A percentile compares a stretch with the other conserved stretches of the same genome.
phyloP scores from a whole-genome alignment of 106 monocot genomes.

The Dendrobium huoshanense region DNA sequence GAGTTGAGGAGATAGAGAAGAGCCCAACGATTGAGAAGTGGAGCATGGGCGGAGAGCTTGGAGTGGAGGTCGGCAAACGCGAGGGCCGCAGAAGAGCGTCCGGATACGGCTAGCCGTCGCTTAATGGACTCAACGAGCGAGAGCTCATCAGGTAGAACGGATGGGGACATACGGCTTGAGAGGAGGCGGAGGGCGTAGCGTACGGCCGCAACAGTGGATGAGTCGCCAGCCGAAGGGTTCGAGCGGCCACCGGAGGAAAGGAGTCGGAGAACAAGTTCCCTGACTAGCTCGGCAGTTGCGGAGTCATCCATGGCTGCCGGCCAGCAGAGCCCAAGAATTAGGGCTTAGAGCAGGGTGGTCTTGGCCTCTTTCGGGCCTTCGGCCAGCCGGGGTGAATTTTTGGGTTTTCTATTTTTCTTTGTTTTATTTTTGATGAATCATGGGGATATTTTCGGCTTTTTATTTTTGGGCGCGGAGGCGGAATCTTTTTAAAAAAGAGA shows the following conservation, averaged over 20 bases:
- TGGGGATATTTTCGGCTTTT: not conserved
- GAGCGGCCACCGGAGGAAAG: constrained; percentile 25
- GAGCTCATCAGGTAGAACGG: constrained; percentile 49
- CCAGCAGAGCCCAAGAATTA: constrained; percentile 2
- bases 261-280: constrained; percentile 77
- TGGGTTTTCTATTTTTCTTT: not conserved
- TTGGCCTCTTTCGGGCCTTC: not conserved
- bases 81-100: constrained; percentile 66
- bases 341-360: not conserved
- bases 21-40: constrained; percentile 49
- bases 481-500: not conserved
- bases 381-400: not conserved
- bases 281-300: constrained; percentile 63
- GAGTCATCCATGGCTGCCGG: constrained; percentile 68
- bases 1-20: constrained; percentile 74
- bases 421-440: not conserved
- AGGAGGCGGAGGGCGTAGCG: constrained; percentile 79
- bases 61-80: constrained; percentile 70
- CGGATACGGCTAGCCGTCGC: constrained; percentile 53
- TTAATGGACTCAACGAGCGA: constrained; percentile 80
- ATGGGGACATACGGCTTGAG: constrained; percentile 60
- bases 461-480: not conserved
- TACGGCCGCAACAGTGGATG: constrained; percentile 23
- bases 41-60: constrained; percentile 38
- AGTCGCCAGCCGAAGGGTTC: constrained; percentile 4